Base-by-base conservation (phyloP, 2,329 filamentous ascomycete species). In the Clarireedia hainanense region DNA sequence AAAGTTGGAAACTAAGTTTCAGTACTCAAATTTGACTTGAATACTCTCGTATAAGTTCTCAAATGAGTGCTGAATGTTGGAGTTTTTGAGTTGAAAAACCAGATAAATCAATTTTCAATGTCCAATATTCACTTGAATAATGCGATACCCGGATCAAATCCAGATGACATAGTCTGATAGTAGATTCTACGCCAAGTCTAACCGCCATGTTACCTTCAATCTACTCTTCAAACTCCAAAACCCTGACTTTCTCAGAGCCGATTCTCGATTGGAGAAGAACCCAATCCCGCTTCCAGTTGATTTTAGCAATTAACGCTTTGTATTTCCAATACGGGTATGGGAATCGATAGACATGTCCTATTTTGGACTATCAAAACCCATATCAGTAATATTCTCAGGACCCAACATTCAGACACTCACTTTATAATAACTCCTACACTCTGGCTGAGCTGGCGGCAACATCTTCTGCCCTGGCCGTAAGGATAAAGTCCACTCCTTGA, bases 241-340 rank as follows among this genome's bases (percentile, higher is more conserved):
- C 17, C 6, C 14, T 34, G 2, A 50, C 36, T 39, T 20, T 15
- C 6, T 4, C 26, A 9, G 37, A 36, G 4, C 48, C 48, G 12
- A 27, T 24, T 6, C 36, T 50, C 5, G 37, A 12, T 15, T 50
- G 48, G 20, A 50, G 48, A 50, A 50, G 48, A 12, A 42, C 48
- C 36, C 48, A 50, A 34, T 50, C 48, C 2, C 48, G 48, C 2
- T 50, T 27, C 20, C 37, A 50, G 23, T 50, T 34, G n/a, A 50
- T 12, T 9, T 42, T 42, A 15, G 49, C 23, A 51, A 51, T 51
- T 15, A 51, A 30, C 10, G 23, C 48, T 6, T 26, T 39, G 23
- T 50, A 50, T 15, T 42, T 6, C 49, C 49, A 50, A 17, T 50
- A 50, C 3, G 37, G 49, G 24, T 50, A 50, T 17, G 49, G 49